Evolutionary conservation across 1,284 basidiomycete genomes (phyloP).

Genomic region (Lentinus polychrous): DNA sequence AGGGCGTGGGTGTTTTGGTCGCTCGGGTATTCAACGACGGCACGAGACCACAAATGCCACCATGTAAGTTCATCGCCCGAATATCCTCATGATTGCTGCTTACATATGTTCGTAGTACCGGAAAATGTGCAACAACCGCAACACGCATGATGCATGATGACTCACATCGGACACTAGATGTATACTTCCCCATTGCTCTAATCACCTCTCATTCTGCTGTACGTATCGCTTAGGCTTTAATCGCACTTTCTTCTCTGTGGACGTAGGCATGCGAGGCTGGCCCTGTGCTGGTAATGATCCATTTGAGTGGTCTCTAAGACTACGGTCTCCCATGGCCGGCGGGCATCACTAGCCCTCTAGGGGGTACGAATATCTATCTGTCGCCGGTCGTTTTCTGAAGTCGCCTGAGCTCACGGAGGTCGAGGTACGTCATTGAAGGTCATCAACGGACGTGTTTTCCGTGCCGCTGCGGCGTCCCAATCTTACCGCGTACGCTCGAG

Average conservation of each 20-base stretch:
- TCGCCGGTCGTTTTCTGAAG: no score
- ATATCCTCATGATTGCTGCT: neutral
- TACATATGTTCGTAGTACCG: slow-evolving; percentile 21
- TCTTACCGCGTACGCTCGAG: no score
- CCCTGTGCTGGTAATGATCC: no score
- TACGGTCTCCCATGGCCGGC: no score
- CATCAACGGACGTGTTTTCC: no score
- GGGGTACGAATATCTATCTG: no score
- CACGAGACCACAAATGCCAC: slow-evolving; percentile 66
- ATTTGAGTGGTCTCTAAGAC: no score
- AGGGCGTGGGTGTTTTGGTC: slow-evolving; percentile 88
- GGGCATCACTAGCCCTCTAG: no score
- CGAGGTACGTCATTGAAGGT: no score
- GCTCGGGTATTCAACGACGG: slow-evolving; percentile 80
- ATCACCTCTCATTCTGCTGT: slow-evolving; percentile 13
- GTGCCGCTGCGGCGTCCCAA: no score
- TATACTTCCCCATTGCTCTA: slow-evolving; percentile 17
- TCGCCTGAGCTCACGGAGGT: no score
- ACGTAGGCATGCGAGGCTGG: neutral
- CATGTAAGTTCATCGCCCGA: slow-evolving; percentile 25
- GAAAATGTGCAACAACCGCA: slow-evolving; percentile 27
- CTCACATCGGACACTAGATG: slow-evolving; percentile 21
- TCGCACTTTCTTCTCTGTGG: neutral
- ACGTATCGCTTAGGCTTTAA: neutral
- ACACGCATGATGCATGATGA: slow-evolving; percentile 7